A percentile compares a stretch with the other conserved stretches of the same genome.
Evolutionary conservation across 2,329 filamentous ascomycete species (phyloP).

Genomic region (Orbilia blumenaviensis): DNA sequence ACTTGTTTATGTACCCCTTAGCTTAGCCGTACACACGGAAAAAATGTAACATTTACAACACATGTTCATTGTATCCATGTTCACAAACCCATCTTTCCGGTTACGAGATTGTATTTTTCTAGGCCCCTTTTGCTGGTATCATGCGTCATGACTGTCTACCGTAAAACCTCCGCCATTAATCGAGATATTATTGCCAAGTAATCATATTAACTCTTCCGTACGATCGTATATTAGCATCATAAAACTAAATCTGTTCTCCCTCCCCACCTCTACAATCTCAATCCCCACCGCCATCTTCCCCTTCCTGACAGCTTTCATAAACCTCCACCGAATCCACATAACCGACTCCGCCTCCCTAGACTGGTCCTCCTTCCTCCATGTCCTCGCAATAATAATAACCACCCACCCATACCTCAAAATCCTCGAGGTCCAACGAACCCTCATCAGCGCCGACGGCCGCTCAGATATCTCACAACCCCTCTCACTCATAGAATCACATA

Average conservation of each 20-base stretch:
- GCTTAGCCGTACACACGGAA: background rate
- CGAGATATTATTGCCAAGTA: no score
- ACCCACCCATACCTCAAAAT: slow-evolving; percentile 44
- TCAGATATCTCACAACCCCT: background rate
- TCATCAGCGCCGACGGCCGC: slow-evolving; percentile 23
- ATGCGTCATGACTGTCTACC: no score
- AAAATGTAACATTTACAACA: slow-evolving; percentile 50
- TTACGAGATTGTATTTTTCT: no score
- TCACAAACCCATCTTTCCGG: background rate
- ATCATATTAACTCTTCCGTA: no score
- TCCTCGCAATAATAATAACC: slow-evolving; percentile 44
- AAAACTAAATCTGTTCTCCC: slow-evolving; percentile 32
- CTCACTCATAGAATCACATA: background rate
- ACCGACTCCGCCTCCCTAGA: slow-evolving; percentile 36
- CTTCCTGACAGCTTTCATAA: slow-evolving; percentile 29
- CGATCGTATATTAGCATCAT: background rate
- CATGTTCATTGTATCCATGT: no score
- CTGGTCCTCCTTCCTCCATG: slow-evolving; percentile 32
- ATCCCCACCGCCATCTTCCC: slow-evolving; percentile 31
- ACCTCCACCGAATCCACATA: slow-evolving; percentile 33
- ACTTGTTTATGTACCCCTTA: no score
- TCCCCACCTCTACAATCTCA: background rate
- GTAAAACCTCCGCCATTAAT: background rate
- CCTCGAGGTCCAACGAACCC: slow-evolving; percentile 42
- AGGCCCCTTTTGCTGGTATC: no score